These are phyloP conservation scores for Claviceps fusiformis DNA, from an alignment of 2,329 filamentous ascomycete genomes.

Conservation along the genomic window DNA sequence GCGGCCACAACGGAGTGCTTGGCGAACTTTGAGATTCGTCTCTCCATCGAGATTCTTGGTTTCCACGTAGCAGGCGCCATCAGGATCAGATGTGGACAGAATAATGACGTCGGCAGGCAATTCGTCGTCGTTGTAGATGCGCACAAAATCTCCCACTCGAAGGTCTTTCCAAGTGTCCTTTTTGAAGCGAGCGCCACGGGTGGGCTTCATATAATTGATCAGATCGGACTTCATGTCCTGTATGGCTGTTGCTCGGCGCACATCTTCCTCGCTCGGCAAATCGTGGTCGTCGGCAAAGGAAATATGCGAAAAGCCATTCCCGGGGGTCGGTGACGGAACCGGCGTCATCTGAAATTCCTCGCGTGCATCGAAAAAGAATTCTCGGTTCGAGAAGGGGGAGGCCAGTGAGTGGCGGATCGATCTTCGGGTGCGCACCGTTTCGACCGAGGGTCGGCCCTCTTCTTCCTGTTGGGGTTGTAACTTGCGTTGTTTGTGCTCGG, in stretches of 20 bases:
- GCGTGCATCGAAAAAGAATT: slow-evolving; percentile 39
- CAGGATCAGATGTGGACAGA: slow-evolving; percentile 80
- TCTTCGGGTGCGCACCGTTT: slow-evolving; percentile 21
- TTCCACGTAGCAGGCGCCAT: slow-evolving; percentile 93
- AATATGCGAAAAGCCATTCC: slow-evolving; percentile 23
- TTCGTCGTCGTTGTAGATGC: slow-evolving; percentile 91
- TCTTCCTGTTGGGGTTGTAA: slow-evolving; percentile 20
- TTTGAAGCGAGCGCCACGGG: slow-evolving; percentile 70
- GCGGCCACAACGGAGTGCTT: slow-evolving; percentile 75
- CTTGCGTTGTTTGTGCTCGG: slow-evolving; percentile 28
- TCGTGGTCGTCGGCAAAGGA: slow-evolving; percentile 23
- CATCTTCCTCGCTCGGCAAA: slow-evolving; percentile 24
- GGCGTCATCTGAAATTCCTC: slow-evolving; percentile 92
- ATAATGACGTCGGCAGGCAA: slow-evolving; percentile 89
- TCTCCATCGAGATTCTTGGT: slow-evolving; percentile 97
- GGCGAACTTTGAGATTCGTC: slow-evolving; percentile 91
- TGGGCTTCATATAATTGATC: slow-evolving; percentile 55
- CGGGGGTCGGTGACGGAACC: slow-evolving; percentile 62
- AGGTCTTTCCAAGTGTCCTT: slow-evolving; percentile 92
- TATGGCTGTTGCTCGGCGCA: slow-evolving; percentile 23
- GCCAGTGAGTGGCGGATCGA: slow-evolving; percentile 25
- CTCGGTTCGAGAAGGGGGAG: slow-evolving; percentile 39
- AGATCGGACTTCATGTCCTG: slow-evolving; percentile 41
- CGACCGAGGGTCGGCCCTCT: slow-evolving; percentile 47
- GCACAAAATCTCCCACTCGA: slow-evolving; percentile 89